phyloP scores from a whole-genome alignment of 2,329 filamentous ascomycete species.

The Onygenales sp. region DNA sequence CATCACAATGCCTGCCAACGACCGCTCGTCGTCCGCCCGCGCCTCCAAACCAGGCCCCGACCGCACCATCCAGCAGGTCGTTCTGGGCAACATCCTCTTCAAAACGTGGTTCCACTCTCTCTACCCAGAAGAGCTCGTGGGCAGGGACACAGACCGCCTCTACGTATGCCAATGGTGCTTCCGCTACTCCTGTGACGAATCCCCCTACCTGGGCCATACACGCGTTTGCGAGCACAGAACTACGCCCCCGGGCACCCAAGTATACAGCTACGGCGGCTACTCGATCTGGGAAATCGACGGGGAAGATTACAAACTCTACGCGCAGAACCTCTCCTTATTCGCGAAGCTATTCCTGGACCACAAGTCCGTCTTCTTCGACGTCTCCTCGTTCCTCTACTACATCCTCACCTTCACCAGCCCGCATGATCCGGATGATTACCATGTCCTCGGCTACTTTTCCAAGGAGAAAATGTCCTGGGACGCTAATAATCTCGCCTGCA shows the following conservation, averaged over 20 bases:
- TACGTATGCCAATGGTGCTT: constrained; percentile 93
- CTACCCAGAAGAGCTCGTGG: constrained; percentile 62
- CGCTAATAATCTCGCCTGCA: constrained; percentile 94
- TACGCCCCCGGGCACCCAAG: constrained; percentile 57
- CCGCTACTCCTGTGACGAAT: constrained; percentile 59
- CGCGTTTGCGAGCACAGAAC: constrained; percentile 44
- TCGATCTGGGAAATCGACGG: constrained; percentile 90
- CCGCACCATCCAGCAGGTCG: constrained; percentile 77
- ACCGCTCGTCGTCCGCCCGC: constrained; percentile 9
- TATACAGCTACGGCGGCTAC: constrained; percentile 74
- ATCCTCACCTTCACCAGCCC: constrained; percentile 67
- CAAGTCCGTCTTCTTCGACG: constrained; percentile 97
- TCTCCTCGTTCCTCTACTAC: constrained; percentile 89
- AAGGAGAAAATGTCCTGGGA: constrained; percentile 99
- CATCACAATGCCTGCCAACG: constrained; percentile 1
- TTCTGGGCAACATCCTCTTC: constrained; percentile 75
- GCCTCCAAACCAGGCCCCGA: constrained; percentile 36
- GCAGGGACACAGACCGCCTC: constrained; percentile 47
- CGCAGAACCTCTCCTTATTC: constrained; percentile 91
- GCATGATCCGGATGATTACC: constrained; percentile 30
- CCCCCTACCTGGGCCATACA: constrained; percentile 27
- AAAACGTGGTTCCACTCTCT: constrained; percentile 89
- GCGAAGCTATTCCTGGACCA: constrained; percentile 97
- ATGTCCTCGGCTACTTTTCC: constrained; percentile 92
- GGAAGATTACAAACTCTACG: constrained; percentile 77